phyloP scores from a whole-genome alignment of 2,329 filamentous ascomycete genomes.

The Pseudocercospora musae region DNA sequence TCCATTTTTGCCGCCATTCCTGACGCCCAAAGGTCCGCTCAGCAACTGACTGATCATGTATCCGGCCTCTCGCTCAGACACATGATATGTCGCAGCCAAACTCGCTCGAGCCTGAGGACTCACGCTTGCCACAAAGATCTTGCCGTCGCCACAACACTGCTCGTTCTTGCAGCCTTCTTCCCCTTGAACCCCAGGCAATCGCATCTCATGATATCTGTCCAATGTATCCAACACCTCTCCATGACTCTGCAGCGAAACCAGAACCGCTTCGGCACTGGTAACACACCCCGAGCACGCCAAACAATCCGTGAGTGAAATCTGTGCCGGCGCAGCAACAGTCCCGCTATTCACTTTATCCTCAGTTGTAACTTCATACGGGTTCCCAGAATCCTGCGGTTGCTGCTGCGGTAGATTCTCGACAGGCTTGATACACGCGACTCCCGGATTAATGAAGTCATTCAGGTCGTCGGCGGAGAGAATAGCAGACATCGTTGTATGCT shows the following conservation, averaged over 20 bases:
- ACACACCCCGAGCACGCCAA: slow-evolving; percentile 97
- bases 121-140: slow-evolving; percentile 85
- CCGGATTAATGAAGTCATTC: slow-evolving; percentile 98
- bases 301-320: slow-evolving; percentile 95
- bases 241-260: slow-evolving; percentile 92
- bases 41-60: slow-evolving; percentile 81
- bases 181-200: slow-evolving; percentile 16
- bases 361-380: slow-evolving; percentile 81
- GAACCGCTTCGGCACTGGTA: slow-evolving; percentile 93
- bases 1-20: slow-evolving; percentile 64
- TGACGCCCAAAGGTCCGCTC: slow-evolving; percentile 65
- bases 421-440: slow-evolving; percentile 97
- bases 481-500: slow-evolving; percentile 68
- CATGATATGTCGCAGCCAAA: slow-evolving; percentile 76
- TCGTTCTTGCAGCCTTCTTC: slow-evolving; percentile 4
- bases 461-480: slow-evolving; percentile 95
- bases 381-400: slow-evolving; percentile 43
- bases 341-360: slow-evolving; percentile 67
- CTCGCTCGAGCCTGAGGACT: slow-evolving; percentile 89
- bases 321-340: slow-evolving; percentile 64
- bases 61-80: slow-evolving; percentile 70
- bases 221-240: slow-evolving; percentile 82
- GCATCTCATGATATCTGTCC: slow-evolving; percentile 52
- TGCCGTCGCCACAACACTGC: slow-evolving; percentile 48
- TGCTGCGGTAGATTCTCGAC: slow-evolving; percentile 80